Percentiles rank a stretch among this genome's conserved stretches.
Conservation (phyloP, 1,284 basidiomycete species). For the Pyrrhoderma noxium region DNA sequence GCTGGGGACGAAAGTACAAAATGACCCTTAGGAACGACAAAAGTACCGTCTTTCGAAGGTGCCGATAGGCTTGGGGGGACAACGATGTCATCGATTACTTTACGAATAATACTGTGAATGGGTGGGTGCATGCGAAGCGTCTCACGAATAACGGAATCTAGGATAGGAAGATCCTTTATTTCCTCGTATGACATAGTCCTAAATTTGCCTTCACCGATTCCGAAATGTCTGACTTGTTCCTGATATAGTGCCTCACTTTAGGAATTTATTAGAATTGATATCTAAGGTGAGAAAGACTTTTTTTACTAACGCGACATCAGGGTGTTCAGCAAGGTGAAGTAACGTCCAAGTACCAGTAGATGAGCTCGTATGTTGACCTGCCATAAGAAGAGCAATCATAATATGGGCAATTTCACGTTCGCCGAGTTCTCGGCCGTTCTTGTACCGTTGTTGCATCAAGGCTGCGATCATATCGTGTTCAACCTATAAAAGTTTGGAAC, state of each 20-base stretch:
- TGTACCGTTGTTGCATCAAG: slow-evolving; percentile 82
- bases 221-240: slow-evolving; percentile 85
- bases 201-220: slow-evolving; percentile 74
- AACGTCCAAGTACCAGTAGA: slow-evolving; percentile 91
- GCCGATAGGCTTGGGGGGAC: slow-evolving; percentile 79
- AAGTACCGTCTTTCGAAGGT: slow-evolving; percentile 64
- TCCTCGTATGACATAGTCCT: slow-evolving; percentile 84
- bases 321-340: slow-evolving; percentile 79
- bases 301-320: slow-evolving; percentile 63
- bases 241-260: slow-evolving; percentile 66
- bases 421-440: slow-evolving; percentile 69
- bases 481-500: slow-evolving; percentile 32
- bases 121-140: slow-evolving; percentile 90
- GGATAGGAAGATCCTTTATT: slow-evolving; percentile 72
- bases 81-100: slow-evolving; percentile 78
- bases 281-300: slow-evolving; percentile 3
- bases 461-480: slow-evolving; percentile 93
- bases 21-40: slow-evolving; percentile 88
- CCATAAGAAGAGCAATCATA: slow-evolving; percentile 94
- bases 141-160: slow-evolving; percentile 90
- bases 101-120: slow-evolving; percentile 88
- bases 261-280: not conserved
- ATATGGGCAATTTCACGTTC: slow-evolving; percentile 96
- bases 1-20: slow-evolving; percentile 88
- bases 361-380: slow-evolving; percentile 96